A percentile compares a stretch with the other conserved stretches of the same genome.
Conservation (phyloP, 495 filamentous ascomycete species). For the Aspergillus sparsus region DNA sequence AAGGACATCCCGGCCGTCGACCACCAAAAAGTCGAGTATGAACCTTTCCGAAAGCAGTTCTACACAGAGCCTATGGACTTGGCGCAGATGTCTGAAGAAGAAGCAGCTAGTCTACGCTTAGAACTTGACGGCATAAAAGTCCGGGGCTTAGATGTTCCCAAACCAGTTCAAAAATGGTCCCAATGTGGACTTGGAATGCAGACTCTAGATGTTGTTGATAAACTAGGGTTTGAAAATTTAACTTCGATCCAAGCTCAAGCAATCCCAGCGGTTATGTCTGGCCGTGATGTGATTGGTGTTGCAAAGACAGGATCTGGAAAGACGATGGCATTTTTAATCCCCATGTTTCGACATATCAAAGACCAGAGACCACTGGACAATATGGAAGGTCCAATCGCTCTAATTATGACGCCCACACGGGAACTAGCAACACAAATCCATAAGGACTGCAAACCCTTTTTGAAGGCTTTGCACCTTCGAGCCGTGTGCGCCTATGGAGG, state of each 20-base stretch:
- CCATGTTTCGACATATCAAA: slow-evolving; percentile 97
- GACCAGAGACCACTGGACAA: slow-evolving; percentile 83
- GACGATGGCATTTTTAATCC: slow-evolving; percentile 90
- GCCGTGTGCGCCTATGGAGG: slow-evolving; percentile 96
- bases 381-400: slow-evolving; percentile 80
- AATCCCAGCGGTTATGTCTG: slow-evolving; percentile 93
- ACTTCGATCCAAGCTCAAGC: slow-evolving; percentile 96
- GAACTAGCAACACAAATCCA: slow-evolving; percentile 95
- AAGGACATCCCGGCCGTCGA: slow-evolving; percentile 88
- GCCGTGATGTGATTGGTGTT: slow-evolving; percentile 92
- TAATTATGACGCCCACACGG: slow-evolving; percentile 94
- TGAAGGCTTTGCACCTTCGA: slow-evolving; percentile 85
- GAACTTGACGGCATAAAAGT: slow-evolving; percentile 97
- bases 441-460: slow-evolving; percentile 88
- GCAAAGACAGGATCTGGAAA: slow-evolving; percentile 99
- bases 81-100: slow-evolving; percentile 79
- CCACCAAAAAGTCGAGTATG: slow-evolving; percentile 81
- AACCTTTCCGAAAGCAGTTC: slow-evolving; percentile 88
- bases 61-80: slow-evolving; percentile 88
- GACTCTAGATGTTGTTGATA: slow-evolving; percentile 83
- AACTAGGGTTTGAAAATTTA: slow-evolving; percentile 81
- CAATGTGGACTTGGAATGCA: slow-evolving; percentile 88
- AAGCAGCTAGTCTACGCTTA: slow-evolving; percentile 75
- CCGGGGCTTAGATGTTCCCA: slow-evolving; percentile 79
- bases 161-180: slow-evolving; percentile 93